These are phyloP conservation scores for Pythium rhizo-oryzae DNA, from an alignment of 352 stramenopile genomes.

Conservation along the genomic window DNA sequence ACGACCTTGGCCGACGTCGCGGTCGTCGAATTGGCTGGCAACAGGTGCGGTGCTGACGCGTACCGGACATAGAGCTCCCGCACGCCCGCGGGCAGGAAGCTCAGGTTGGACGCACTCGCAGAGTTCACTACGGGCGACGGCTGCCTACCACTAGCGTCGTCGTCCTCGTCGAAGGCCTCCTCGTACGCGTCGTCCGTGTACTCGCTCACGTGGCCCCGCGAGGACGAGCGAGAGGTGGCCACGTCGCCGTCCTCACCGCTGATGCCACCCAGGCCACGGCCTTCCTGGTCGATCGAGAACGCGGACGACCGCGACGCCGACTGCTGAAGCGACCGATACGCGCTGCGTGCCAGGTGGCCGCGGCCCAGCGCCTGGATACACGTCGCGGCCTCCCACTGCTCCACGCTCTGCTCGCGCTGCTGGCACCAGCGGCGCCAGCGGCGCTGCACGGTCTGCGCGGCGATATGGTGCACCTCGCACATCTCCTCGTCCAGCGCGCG, in stretches of 20 bases:
- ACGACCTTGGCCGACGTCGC: not conserved
- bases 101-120: too few species aligned
- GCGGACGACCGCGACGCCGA: slow-evolving; percentile 26
- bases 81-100: slow-evolving; percentile 44
- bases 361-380: slow-evolving; percentile 72
- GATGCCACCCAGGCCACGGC: too few species aligned
- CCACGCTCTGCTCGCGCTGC: slow-evolving; percentile 29
- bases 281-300: slow-evolving; percentile 15
- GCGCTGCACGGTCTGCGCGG: slow-evolving; percentile 52
- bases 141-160: not conserved
- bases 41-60: not conserved
- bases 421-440: slow-evolving; percentile 40
- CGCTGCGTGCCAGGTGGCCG: slow-evolving; percentile 56
- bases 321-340: slow-evolving; percentile 41
- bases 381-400: slow-evolving; percentile 59
- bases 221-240: too few species aligned
- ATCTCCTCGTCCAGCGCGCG: slow-evolving; percentile 39
- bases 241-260: too few species aligned
- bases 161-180: not conserved
- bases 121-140: slow-evolving; percentile 1
- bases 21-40: not conserved
- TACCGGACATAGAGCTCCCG: slow-evolving; percentile 38
- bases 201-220: too few species aligned
- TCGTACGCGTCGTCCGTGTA: slow-evolving; percentile 19
- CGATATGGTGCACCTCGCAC: slow-evolving; percentile 52